Evolutionary conservation across 2,329 filamentous ascomycete genomes (phyloP).

Genomic region (Cercospora sojina): DNA sequence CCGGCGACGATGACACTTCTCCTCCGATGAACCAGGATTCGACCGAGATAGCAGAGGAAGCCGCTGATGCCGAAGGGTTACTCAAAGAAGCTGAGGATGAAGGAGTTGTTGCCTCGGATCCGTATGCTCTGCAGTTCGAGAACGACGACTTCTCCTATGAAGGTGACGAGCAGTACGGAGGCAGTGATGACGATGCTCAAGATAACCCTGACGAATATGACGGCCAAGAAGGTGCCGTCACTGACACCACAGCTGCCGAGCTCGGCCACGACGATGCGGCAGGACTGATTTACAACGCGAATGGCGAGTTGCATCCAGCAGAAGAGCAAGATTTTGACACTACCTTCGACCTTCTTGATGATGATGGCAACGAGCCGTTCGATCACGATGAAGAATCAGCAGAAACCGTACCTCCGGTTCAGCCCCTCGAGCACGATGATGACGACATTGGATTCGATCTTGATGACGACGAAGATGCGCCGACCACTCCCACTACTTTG

Average conservation of each 20-base stretch:
- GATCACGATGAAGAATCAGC: slow-evolving; percentile 16
- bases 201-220: slow-evolving; percentile 14
- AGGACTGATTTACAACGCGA: neutral
- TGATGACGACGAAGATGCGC: slow-evolving; percentile 27
- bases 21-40: slow-evolving; percentile 17
- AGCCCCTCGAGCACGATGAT: slow-evolving; percentile 14
- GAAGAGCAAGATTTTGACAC: slow-evolving; percentile 24
- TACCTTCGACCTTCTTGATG: slow-evolving; percentile 25
- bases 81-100: slow-evolving; percentile 5
- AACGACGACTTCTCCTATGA: slow-evolving; percentile 21
- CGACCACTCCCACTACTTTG: slow-evolving; percentile 7
- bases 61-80: slow-evolving; percentile 8
- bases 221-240: slow-evolving; percentile 7
- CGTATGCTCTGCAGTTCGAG: slow-evolving; percentile 8
- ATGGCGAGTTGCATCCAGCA: slow-evolving; percentile 8
- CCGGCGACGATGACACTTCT: slow-evolving; percentile 25
- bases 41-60: slow-evolving; percentile 8
- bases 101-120: neutral
- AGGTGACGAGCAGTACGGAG: slow-evolving; percentile 15
- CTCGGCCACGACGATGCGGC: slow-evolving; percentile 15
- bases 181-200: slow-evolving; percentile 13
- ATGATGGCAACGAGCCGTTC: slow-evolving; percentile 23
- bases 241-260: slow-evolving; percentile 19
- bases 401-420: slow-evolving; percentile 7
- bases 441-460: slow-evolving; percentile 33